Conservation (phyloP, 2,329 filamentous ascomycete genomes). For the Hypoxylon sp. region DNA sequence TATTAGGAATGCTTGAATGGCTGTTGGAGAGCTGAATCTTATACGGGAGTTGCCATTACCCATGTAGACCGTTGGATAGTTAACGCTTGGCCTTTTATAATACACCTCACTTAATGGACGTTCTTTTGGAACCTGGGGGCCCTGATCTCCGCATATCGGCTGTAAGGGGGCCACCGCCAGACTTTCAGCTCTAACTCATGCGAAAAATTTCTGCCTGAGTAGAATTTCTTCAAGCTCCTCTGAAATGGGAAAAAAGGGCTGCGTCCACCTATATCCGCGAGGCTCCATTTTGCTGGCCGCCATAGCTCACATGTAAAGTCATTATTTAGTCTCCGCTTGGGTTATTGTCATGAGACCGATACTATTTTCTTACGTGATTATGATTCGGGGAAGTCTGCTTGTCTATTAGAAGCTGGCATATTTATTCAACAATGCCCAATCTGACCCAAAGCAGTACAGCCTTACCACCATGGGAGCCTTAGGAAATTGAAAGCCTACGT, state of each 20-base stretch:
- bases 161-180: not conserved
- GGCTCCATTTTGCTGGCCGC: not conserved
- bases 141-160: not conserved
- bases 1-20: not conserved
- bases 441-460: conserved; percentile 13
- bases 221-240: not conserved
- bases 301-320: not conserved
- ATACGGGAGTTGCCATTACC: not conserved
- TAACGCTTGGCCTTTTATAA: not conserved
- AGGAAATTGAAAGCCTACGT: not conserved
- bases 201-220: not conserved
- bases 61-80: not conserved
- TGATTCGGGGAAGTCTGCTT: not conserved
- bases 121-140: not conserved
- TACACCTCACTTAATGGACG: not conserved
- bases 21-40: not conserved
- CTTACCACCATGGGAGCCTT: not conserved
- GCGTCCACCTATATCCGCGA: not conserved
- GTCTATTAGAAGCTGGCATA: conserved; percentile 15
- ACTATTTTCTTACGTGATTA: conserved; percentile 19
- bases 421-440: conserved; percentile 9
- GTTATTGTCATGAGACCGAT: conserved; percentile 14
- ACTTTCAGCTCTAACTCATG: not conserved
- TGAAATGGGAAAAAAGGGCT: not conserved
- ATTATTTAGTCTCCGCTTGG: not conserved